These are phyloP conservation scores for Termitomyces heimii DNA, from an alignment of 768 basidiomycete genomes.

Conservation along the genomic window DNA sequence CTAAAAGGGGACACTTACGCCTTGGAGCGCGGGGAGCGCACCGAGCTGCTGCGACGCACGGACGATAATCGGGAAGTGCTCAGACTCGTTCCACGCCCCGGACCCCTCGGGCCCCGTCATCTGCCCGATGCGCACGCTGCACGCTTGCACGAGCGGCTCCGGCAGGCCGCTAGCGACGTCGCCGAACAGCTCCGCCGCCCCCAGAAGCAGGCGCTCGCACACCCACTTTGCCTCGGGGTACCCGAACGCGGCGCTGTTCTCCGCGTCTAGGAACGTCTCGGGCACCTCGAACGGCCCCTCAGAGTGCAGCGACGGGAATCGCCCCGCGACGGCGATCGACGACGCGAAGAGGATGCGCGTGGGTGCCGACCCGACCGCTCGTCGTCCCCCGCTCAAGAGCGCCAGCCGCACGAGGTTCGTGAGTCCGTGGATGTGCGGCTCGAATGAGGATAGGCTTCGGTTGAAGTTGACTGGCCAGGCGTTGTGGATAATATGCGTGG, in stretches of 20 bases:
- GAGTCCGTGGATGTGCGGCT: slow-evolving; percentile 29
- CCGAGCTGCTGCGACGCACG: slow-evolving; percentile 22
- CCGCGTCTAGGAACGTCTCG: slow-evolving; percentile 23
- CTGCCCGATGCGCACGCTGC: slow-evolving; percentile 11
- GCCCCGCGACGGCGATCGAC: slow-evolving; percentile 28
- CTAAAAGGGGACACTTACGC: slow-evolving; percentile 18
- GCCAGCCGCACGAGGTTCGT: slow-evolving; percentile 26
- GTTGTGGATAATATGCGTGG: slow-evolving; percentile 26
- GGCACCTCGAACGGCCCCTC: slow-evolving; percentile 24
- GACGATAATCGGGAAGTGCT: slow-evolving; percentile 30
- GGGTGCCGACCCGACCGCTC: slow-evolving; percentile 8
- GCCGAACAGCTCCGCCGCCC: slow-evolving; percentile 18
- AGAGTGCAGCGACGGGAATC: slow-evolving; percentile 22
- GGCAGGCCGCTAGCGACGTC: slow-evolving; percentile 4
- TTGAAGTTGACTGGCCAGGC: slow-evolving; percentile 45
- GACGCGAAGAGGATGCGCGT: slow-evolving; percentile 31
- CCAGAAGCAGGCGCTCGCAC: slow-evolving; percentile 17
- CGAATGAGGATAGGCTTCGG: slow-evolving; percentile 34
- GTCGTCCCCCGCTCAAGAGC: slow-evolving; percentile 15
- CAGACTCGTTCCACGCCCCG: slow-evolving; percentile 31
- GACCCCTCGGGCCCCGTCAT: slow-evolving; percentile 30
- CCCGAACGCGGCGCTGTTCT: slow-evolving; percentile 17
- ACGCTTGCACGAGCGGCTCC: background rate
- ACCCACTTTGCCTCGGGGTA: slow-evolving; percentile 15
- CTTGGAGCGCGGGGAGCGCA: slow-evolving; percentile 22